A percentile compares a stretch with the other conserved stretches of the same genome.
Conservation (phyloP, 2,329 filamentous ascomycete species). For the Beauveria sp. region DNA sequence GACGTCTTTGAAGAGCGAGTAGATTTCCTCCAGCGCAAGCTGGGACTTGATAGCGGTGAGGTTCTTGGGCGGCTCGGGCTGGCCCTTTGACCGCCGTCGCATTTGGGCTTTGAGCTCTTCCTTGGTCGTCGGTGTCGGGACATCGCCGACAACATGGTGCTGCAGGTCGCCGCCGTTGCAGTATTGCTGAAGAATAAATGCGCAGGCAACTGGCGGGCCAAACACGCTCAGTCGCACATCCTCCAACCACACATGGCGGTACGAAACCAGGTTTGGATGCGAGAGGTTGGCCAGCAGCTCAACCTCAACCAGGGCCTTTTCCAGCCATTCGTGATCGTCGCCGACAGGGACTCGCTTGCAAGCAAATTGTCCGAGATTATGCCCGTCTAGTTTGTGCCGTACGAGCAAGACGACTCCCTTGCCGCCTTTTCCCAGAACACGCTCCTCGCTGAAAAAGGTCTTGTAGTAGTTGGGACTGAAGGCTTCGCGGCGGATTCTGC, state of each 20-base stretch:
- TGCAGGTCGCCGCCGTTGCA: conserved; percentile 92
- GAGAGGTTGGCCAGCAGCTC: conserved; percentile 86
- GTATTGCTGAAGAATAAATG: conserved; percentile 95
- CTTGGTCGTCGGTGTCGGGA: conserved; percentile 57
- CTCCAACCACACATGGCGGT: conserved; percentile 95
- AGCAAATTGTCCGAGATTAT: conserved; percentile 81
- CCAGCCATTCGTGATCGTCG: conserved; percentile 89
- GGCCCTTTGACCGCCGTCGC: conserved; percentile 72
- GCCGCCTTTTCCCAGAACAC: conserved; percentile 78
- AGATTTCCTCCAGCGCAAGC: conserved; percentile 80
- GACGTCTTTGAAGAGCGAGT: conserved; percentile 93
- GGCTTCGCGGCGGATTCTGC: conserved; percentile 75
- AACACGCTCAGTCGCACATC: conserved; percentile 78
- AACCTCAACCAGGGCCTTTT: conserved; percentile 89
- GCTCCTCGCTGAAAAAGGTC: conserved; percentile 85
- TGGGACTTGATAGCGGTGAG: conserved; percentile 33
- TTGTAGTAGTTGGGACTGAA: conserved; percentile 92
- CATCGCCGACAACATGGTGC: conserved; percentile 70
- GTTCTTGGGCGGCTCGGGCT: conserved; percentile 55
- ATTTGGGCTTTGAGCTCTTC: conserved; percentile 86
- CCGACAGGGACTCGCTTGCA: conserved; percentile 96
- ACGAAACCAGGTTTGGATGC: conserved; percentile 92
- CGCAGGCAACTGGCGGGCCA: conserved; percentile 84
- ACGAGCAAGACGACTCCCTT: conserved; percentile 95
- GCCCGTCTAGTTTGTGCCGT: conserved; percentile 82